These are phyloP conservation scores for Solanum hybrid DNA, from an alignment of 305 asterid genomes.

Conservation along the genomic window DNA sequence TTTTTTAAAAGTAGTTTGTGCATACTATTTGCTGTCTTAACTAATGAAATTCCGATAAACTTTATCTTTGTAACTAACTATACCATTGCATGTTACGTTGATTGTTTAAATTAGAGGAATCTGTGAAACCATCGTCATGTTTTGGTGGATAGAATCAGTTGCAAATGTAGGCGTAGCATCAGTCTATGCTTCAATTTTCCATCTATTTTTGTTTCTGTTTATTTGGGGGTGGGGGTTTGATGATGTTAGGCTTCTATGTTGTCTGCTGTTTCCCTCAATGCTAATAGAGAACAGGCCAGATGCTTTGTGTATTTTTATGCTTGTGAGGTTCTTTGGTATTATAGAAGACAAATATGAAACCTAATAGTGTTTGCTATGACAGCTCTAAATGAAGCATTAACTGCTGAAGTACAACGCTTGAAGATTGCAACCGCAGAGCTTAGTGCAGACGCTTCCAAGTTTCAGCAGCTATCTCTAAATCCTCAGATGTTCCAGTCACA, in stretches of 20 bases:
- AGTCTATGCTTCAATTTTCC: neutral
- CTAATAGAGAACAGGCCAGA: neutral
- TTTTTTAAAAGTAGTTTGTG: too few species aligned
- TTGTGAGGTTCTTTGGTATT: neutral
- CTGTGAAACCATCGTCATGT: neutral
- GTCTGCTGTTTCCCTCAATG: neutral
- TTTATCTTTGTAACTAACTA: neutral
- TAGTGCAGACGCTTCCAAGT: conserved; percentile 51
- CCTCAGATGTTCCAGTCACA: conserved; percentile 59
- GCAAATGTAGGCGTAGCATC: neutral
- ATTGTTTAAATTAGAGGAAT: neutral
- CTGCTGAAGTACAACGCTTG: conserved; percentile 75
- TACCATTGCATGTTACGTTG: neutral
- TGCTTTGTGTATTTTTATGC: neutral
- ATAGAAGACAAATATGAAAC: neutral
- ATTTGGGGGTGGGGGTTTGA: neutral
- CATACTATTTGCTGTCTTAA: too few species aligned
- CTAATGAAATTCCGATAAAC: too few species aligned
- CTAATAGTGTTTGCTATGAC: conserved; percentile 9
- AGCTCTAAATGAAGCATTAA: conserved; percentile 80
- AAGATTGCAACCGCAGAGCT: conserved; percentile 59
- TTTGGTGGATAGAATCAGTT: neutral
- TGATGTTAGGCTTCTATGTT: neutral
- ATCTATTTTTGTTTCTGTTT: neutral
- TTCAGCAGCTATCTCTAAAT: conserved; percentile 67